These are phyloP conservation scores for Leishmania turanica DNA, from an alignment of 208 protist genomes.

Conservation along the genomic window DNA sequence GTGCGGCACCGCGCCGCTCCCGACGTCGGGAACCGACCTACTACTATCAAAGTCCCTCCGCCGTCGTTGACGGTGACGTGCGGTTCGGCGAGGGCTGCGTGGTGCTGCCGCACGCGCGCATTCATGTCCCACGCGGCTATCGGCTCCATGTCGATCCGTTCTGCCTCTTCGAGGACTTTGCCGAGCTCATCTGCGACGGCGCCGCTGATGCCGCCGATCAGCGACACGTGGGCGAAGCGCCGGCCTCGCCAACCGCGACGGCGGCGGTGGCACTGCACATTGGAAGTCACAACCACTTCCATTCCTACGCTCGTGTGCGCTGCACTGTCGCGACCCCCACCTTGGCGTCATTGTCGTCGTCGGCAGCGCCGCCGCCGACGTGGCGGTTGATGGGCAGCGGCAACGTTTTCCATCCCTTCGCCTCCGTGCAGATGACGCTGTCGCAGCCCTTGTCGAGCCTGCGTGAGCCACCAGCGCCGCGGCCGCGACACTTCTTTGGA, in stretches of 20 bases:
- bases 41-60: slow-evolving; percentile 39
- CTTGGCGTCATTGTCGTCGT: too few relatives aligned
- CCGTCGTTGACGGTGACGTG: slow-evolving; percentile 40
- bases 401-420: slow-evolving; percentile 40
- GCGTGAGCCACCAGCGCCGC: too few relatives aligned
- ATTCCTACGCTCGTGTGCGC: slow-evolving; percentile 37
- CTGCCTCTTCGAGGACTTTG: slow-evolving; percentile 52
- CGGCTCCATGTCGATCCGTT: slow-evolving; percentile 37
- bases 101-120: slow-evolving; percentile 48
- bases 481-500: not conserved
- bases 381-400: slow-evolving; percentile 24
- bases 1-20: not conserved
- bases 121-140: slow-evolving; percentile 24
- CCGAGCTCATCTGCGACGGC: slow-evolving; percentile 23
- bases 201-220: not conserved
- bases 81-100: slow-evolving; percentile 55
- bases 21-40: slow-evolving; percentile 1
- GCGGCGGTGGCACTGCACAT: slow-evolving; percentile 1
- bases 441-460: not conserved
- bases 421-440: slow-evolving; percentile 11
- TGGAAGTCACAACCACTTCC: slow-evolving; percentile 44
- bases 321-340: not conserved
- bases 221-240: not conserved
- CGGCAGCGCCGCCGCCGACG: not conserved
- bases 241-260: not conserved